Evolutionary conservation across 129 eudicot species (phyloP).

Genomic region (carrot (Daucus carota)): DNA sequence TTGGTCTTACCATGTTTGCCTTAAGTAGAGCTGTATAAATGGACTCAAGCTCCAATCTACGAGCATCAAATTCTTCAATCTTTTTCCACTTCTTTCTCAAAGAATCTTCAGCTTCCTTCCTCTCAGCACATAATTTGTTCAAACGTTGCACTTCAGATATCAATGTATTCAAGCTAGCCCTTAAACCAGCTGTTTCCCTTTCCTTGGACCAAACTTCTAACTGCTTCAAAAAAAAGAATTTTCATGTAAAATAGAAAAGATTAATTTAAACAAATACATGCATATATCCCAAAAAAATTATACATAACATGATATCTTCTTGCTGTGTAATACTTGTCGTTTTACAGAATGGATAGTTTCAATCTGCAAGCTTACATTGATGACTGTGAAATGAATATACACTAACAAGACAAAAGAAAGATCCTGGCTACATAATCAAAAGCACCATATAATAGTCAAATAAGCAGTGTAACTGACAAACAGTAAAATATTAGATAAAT

Average conservation of each 20-base stretch:
- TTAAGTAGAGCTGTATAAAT: conserved; percentile 54
- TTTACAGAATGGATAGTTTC: neutral
- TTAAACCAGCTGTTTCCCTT: conserved; percentile 89
- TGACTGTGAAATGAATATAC: neutral
- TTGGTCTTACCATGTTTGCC: conserved; percentile 61
- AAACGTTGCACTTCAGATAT: conserved; percentile 71
- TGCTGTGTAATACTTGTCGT: neutral
- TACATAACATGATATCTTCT: neutral
- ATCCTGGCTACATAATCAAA: neutral
- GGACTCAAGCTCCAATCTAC: conserved; percentile 80
- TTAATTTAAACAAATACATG: neutral
- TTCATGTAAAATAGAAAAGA: neutral
- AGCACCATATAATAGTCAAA: neutral
- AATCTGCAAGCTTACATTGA: neutral
- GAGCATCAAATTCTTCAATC: conserved; percentile 93
- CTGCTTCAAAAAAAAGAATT: conserved; percentile 27
- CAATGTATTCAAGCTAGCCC: conserved; percentile 75
- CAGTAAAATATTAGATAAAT: neutral
- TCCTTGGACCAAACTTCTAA: conserved; percentile 93
- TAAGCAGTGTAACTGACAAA: neutral
- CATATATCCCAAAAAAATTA: neutral
- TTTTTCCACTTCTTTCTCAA: conserved; percentile 88
- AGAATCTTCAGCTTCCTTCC: conserved; percentile 84
- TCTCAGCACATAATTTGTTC: conserved; percentile 66
- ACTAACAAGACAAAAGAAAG: neutral